Evolutionary conservation across 2,329 filamentous ascomycete genomes (phyloP).

Genomic region (Scolecobasidium constrictum): DNA sequence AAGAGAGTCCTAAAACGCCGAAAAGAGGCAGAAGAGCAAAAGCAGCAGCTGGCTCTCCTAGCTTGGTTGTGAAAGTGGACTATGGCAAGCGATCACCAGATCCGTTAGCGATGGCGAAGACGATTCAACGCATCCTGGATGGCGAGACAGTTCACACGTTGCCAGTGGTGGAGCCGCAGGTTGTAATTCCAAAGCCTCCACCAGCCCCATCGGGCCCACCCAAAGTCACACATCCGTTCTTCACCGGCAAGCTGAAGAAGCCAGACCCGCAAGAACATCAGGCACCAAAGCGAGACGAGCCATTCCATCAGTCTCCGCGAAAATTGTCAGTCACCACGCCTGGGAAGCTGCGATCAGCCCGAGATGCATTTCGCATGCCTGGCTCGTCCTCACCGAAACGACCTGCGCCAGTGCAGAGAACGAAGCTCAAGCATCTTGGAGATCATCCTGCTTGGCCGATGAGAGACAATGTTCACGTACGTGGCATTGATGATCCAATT

Average conservation of each 20-base stretch:
- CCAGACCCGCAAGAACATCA: too few species aligned
- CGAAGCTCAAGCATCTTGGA: background rate
- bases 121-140: constrained; percentile 4
- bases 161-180: background rate
- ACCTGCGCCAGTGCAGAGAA: too few species aligned
- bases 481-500: background rate
- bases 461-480: background rate
- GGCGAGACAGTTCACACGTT: background rate
- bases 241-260: constrained; percentile 47
- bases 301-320: background rate
- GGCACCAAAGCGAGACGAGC: too few species aligned
- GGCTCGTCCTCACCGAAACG: too few species aligned
- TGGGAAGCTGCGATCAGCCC: constrained; percentile 31
- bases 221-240: constrained; percentile 55
- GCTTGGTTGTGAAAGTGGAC: background rate
- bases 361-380: constrained; percentile 12
- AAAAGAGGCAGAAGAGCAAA: background rate
- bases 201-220: constrained; percentile 11
- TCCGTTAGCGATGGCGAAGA: constrained; percentile 9
- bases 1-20: background rate
- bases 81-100: constrained; percentile 1
- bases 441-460: background rate
- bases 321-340: constrained; percentile 31
- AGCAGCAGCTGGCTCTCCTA: background rate
- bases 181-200: background rate